Conservation (phyloP, 2,329 filamentous ascomycete genomes). For the Ophiostoma himal-ulmi region DNA sequence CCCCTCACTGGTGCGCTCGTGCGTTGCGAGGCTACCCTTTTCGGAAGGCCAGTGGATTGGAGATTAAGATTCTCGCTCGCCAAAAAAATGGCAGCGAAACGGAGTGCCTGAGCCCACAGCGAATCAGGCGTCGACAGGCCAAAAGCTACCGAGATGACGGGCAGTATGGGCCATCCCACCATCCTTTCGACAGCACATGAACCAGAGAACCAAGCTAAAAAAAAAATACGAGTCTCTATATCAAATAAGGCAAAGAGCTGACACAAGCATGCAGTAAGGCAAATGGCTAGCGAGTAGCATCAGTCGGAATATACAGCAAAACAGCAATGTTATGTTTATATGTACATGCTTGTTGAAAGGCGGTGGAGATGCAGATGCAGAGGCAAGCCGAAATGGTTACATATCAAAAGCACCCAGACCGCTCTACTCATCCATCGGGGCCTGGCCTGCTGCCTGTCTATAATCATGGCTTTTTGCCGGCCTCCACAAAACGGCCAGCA, state of each 20-base stretch:
- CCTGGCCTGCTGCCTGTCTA: neutral
- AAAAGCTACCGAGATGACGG: conserved; percentile 10
- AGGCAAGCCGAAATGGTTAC: neutral
- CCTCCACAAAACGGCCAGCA: conserved; percentile 4
- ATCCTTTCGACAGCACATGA: neutral
- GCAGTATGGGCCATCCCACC: neutral
- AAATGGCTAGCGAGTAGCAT: neutral
- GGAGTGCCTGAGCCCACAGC: neutral
- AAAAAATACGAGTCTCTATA: neutral
- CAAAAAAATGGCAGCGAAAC: neutral
- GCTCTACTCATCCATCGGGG: neutral
- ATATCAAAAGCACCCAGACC: conserved; percentile 2
- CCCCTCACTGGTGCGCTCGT: conserved; percentile 1
- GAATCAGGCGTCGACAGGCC: neutral
- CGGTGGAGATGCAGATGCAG: conserved; percentile 14
- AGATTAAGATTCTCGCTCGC: neutral
- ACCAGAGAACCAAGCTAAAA: neutral
- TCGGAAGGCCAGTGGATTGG: neutral
- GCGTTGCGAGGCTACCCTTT: neutral
- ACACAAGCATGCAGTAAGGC: neutral
- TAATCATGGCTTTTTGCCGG: neutral
- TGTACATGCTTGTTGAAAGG: neutral
- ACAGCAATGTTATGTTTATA: neutral
- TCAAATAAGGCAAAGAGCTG: neutral
- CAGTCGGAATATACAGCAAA: neutral